These are phyloP conservation scores for Aspergillus neoniger DNA, from an alignment of 2,329 filamentous ascomycete species.

Conservation along the genomic window DNA sequence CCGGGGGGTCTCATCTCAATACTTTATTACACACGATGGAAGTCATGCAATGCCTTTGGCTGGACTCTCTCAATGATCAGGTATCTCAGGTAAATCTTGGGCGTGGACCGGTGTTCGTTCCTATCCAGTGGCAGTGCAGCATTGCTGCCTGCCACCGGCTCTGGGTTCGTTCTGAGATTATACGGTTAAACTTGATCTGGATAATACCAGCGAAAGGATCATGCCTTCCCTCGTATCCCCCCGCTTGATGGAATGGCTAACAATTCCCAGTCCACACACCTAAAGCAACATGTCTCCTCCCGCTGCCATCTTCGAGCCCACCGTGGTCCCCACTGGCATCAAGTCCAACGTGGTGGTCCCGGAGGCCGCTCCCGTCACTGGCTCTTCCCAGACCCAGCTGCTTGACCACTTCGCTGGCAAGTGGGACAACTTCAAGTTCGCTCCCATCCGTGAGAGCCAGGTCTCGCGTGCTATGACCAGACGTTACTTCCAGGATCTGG, in stretches of 20 bases:
- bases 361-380: constrained; percentile 40
- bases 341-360: constrained; percentile 49
- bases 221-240: constrained; percentile 66
- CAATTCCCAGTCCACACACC: constrained; percentile 32
- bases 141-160: constrained; percentile 8
- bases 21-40: constrained; percentile 27
- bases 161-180: constrained; percentile 66
- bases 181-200: constrained; percentile 97
- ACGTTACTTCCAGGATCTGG: constrained; percentile 88
- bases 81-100: constrained; percentile 51
- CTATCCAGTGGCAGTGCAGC: constrained; percentile 15
- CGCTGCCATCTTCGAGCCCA: constrained; percentile 62
- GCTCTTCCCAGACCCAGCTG: constrained; percentile 53
- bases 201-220: constrained; percentile 99
- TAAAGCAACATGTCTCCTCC: constrained; percentile 72
- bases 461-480: constrained; percentile 92
- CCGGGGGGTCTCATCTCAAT: not conserved
- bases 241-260: constrained; percentile 42
- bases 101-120: constrained; percentile 68
- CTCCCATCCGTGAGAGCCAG: constrained; percentile 85
- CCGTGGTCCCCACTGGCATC: constrained; percentile 40
- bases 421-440: constrained; percentile 81
- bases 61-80: constrained; percentile 48
- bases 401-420: constrained; percentile 69
- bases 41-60: constrained; percentile 43